Evolutionary conservation across 2,329 filamentous ascomycete genomes (phyloP).

Genomic region (Pyrenochaeta sp.): DNA sequence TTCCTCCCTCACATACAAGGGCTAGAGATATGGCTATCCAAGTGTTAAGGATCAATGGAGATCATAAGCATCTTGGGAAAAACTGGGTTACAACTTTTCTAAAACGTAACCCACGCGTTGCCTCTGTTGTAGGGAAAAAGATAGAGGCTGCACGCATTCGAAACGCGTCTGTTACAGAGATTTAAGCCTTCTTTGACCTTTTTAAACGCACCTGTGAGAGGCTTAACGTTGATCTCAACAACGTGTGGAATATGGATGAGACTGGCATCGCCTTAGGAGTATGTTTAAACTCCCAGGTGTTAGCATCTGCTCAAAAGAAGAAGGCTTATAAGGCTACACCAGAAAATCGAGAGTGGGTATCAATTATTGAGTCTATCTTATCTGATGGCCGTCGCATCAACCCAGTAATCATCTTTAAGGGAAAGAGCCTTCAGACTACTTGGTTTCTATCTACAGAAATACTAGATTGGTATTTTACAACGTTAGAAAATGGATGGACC

Average conservation of each 20-base stretch:
- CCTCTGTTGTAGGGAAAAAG: constrained; percentile 12
- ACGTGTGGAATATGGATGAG: constrained; percentile 20
- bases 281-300: constrained; percentile 11
- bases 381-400: no score
- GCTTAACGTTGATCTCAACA: constrained; percentile 3
- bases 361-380: constrained; percentile 14
- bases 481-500: no score
- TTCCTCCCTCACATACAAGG: constrained; percentile 5
- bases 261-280: constrained; percentile 10
- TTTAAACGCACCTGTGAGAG: constrained; percentile 7
- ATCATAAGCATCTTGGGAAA: neutral
- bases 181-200: constrained; percentile 15
- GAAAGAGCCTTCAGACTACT: no score
- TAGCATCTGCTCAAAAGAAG: constrained; percentile 10
- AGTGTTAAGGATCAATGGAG: neutral
- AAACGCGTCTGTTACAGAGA: constrained; percentile 6
- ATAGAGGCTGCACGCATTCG: constrained; percentile 10
- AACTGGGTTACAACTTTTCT: constrained; percentile 7
- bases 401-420: no score
- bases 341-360: constrained; percentile 22
- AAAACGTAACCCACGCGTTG: constrained; percentile 11
- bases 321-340: constrained; percentile 13
- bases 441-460: no score
- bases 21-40: no score
- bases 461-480: no score